Conservation (phyloP, 2,329 filamentous ascomycete genomes). For the Colletotrichum australisinense region DNA sequence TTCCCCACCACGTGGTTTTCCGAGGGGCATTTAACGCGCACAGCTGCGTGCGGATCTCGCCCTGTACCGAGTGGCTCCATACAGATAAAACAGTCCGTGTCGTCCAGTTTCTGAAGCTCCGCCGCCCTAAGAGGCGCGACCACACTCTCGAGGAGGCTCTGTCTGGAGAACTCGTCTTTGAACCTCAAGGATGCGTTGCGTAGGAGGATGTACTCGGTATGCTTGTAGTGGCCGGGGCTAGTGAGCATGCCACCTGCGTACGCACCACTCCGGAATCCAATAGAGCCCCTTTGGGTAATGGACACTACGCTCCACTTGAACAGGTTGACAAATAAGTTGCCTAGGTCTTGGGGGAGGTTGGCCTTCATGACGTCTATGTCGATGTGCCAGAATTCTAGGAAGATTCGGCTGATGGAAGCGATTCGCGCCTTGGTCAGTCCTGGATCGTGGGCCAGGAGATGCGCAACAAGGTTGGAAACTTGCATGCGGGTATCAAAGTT, state of each 20-base stretch:
- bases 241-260: background rate
- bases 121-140: background rate
- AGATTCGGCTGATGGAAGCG: background rate
- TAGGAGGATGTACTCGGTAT: background rate
- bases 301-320: background rate
- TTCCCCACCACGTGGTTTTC: conserved; percentile 3
- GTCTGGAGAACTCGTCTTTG: background rate
- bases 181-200: background rate
- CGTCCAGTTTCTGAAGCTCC: background rate
- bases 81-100: background rate
- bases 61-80: background rate
- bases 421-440: background rate
- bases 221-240: background rate
- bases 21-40: conserved; percentile 5
- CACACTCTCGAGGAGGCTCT: background rate
- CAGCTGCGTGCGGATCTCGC: background rate
- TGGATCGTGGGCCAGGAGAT: background rate
- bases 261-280: background rate
- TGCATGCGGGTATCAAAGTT: background rate
- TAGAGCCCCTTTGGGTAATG: background rate
- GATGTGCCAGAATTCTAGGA: background rate
- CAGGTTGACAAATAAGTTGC: background rate
- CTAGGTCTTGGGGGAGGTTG: background rate
- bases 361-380: background rate
- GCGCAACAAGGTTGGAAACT: background rate